phyloP scores from a whole-genome alignment of 805 yeast genomes.

The Wickerhamomyces ciferrii region DNA sequence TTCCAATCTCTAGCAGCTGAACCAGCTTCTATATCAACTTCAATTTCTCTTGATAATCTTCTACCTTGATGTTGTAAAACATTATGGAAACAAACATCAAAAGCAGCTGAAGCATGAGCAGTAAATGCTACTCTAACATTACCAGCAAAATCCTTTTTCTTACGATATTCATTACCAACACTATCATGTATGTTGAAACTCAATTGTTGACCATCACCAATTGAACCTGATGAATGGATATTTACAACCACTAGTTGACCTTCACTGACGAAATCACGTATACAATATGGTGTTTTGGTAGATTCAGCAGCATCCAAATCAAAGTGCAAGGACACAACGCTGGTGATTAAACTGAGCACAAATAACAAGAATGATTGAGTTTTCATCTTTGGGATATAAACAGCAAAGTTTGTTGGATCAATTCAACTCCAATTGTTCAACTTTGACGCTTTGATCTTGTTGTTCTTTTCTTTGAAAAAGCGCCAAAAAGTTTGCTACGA shows the following conservation, averaged over 20 bases:
- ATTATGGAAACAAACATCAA: slow-evolving; percentile 90
- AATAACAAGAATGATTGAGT: slow-evolving; percentile 5
- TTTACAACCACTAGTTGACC: slow-evolving; percentile 87
- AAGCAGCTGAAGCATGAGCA: slow-evolving; percentile 73
- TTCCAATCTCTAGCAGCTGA: slow-evolving; percentile 98
- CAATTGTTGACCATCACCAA: slow-evolving; percentile 85
- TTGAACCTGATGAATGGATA: slow-evolving; percentile 64
- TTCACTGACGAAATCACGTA: slow-evolving; percentile 84
- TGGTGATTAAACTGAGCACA: slow-evolving; percentile 7
- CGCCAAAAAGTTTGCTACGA: neutral
- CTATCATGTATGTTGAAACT: slow-evolving; percentile 66
- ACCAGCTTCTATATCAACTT: slow-evolving; percentile 90
- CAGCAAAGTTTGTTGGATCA: neutral
- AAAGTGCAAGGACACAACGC: slow-evolving; percentile 39
- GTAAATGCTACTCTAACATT: slow-evolving; percentile 75
- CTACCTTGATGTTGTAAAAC: slow-evolving; percentile 36
- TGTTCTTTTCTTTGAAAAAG: neutral
- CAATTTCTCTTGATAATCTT: slow-evolving; percentile 61
- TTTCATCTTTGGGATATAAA: slow-evolving; percentile 9
- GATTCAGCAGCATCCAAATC: slow-evolving; percentile 44
- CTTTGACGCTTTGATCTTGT: slow-evolving; percentile 1
- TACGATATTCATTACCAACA: slow-evolving; percentile 80
- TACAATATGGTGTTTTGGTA: slow-evolving; percentile 62
- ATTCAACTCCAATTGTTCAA: neutral
- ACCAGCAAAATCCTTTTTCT: slow-evolving; percentile 72